Percentiles rank a stretch among this genome's conserved stretches.
phyloP scores from a whole-genome alignment of 1,284 basidiomycete genomes.

The Stereum hirsutum region DNA sequence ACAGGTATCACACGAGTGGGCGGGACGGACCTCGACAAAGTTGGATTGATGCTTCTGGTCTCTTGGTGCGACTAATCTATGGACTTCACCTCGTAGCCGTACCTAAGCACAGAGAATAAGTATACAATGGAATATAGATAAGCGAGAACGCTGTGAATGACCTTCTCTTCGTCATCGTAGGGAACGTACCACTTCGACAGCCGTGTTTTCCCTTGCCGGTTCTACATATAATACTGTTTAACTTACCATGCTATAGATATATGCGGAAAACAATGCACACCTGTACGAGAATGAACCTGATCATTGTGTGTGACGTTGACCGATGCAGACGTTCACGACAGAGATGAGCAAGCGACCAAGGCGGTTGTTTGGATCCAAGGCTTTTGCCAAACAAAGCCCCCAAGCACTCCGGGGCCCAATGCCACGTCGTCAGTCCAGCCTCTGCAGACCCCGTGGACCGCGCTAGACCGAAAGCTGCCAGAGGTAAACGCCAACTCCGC shows the following conservation, averaged over 20 bases:
- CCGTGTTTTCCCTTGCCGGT: conserved; percentile 95
- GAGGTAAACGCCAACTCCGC: too few relatives aligned
- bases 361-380: not conserved
- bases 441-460: too few relatives aligned
- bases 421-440: too few relatives aligned
- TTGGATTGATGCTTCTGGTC: conserved; percentile 99
- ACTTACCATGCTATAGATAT: not conserved
- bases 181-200: conserved; percentile 97
- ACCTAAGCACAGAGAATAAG: conserved; percentile 40
- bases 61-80: conserved; percentile 89
- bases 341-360: not conserved
- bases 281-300: conserved; percentile 11
- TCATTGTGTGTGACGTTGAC: conserved; percentile 2
- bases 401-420: too few relatives aligned
- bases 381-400: not conserved
- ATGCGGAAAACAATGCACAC: not conserved
- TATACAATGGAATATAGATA: not conserved
- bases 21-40: conserved; percentile 84
- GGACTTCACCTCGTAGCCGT: conserved; percentile 89
- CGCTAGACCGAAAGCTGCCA: too few relatives aligned
- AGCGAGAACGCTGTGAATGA: conserved; percentile 20
- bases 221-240: conserved; percentile 36
- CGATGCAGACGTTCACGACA: not conserved
- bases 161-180: conserved; percentile 95
- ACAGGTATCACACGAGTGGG: too few relatives aligned